Conservation (phyloP, 2,329 filamentous ascomycete species). For the Pyrenophora tritici-repentis region DNA sequence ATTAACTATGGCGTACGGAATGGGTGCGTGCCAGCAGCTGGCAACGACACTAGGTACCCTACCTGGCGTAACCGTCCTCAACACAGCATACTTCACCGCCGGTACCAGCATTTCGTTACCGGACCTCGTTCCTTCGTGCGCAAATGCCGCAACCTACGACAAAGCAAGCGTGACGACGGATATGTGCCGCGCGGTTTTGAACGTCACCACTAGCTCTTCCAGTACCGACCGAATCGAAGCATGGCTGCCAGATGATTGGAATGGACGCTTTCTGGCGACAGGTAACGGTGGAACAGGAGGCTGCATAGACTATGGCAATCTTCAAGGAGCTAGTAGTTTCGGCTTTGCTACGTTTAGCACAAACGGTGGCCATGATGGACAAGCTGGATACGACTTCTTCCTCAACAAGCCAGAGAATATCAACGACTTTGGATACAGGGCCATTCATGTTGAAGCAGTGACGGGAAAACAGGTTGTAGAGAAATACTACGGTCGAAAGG, state of each 20-base stretch:
- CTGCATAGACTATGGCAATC: conserved; percentile 42
- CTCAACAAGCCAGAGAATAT: conserved; percentile 51
- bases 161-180: conserved; percentile 12
- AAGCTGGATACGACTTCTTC: conserved; percentile 52
- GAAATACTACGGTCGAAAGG: conserved; percentile 44
- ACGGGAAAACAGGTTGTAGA: conserved; percentile 47
- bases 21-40: conserved; percentile 10
- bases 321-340: conserved; percentile 35
- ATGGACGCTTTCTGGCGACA: conserved; percentile 43
- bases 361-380: conserved; percentile 50
- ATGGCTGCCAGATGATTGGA: conserved; percentile 47
- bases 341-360: conserved; percentile 47
- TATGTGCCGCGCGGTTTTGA: conserved; percentile 13
- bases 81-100: conserved; percentile 10
- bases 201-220: conserved; percentile 11
- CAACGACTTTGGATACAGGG: conserved; percentile 54
- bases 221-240: conserved; percentile 44
- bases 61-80: conserved; percentile 8
- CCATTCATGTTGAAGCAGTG: conserved; percentile 24
- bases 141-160: neutral
- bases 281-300: conserved; percentile 47
- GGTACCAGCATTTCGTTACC: conserved; percentile 6
- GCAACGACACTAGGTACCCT: conserved; percentile 3
- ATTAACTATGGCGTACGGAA: conserved; percentile 8
- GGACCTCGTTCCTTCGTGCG: conserved; percentile 13